Evolutionary conservation across 2,329 filamentous ascomycete species (phyloP), one percentile per base, ranked within the genome.

Genomic region (Thielaviopsis ethacetica): DNA sequence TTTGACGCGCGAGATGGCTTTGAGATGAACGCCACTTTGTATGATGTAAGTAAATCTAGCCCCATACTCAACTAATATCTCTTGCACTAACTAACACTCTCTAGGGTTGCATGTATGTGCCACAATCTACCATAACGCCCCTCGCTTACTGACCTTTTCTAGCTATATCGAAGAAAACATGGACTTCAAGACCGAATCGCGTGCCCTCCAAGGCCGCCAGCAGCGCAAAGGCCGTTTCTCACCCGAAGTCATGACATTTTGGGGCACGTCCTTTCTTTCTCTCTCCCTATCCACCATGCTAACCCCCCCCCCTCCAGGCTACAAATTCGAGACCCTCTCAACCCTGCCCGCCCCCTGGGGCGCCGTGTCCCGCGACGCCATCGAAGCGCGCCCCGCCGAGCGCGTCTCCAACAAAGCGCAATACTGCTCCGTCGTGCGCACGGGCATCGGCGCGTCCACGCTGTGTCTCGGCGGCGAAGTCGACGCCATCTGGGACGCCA

Each of bases 91-190:
- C 47, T 13, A 27, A 10, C 19, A 34, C n/a, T 34, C 6, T 22
- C 9, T 59, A 81, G 77, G 75, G 71, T 62, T 80, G 75, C 74
- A 71, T 81, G 78, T 81, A 72, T 68, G 76, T 58, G 47, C 13
- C 41, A 13, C 21, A 47, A n/a, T 2, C 19, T 22, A 19, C 38
- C 5, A 22, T 21, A 19, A 13, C 5, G 19, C 17, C 5, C 2
- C 10, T 27, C 27, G 6, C 34, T 52, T 15, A 3, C 10, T 52
- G 5, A 30, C 41, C 10, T 12, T 19, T 24, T 9, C 12, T 65
- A 94, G 88, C 60, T 97, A 91, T 71, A 87, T 98, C 63, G 93
- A 98, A 71, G 93, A 98, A 67, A 87, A 95, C 69, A 83, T 94
- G 67, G 74, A 74, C 17, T 84, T 84, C 67, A 91, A 90, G 66